Base-by-base conservation (phyloP, 805 yeast species). In the Wickerhamomyces kurtzmanii region DNA sequence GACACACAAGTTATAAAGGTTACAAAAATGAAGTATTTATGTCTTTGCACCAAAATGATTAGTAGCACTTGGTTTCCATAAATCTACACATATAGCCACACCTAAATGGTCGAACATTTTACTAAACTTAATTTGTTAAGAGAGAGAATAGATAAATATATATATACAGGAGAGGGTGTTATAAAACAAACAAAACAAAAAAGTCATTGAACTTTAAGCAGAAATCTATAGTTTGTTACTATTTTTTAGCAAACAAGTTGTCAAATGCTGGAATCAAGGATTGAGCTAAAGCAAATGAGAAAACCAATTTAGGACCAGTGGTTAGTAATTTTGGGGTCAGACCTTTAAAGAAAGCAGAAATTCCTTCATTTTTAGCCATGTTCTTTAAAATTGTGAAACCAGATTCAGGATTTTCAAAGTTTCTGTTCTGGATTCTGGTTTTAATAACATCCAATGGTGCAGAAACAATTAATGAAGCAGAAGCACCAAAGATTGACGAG, bases 391-490 rank as follows among this genome's bases (percentile, higher is more conserved):
- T 91, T 20, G 81, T 83, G 57, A 89, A 65, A 22, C 99, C 99
- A 27, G 85, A 69, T 63, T 91, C 95, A 37, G 94, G 94, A 60
- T 86, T 82, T 47, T 87, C 97, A 46, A 91, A 91, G 66, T 80
- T 85, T 59, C 75, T 79, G 70, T 91, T 91, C 64, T 91, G 99
- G 49, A 91, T 91, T 67, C 99, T 80, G 36, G 99, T 91, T 70
- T 91, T 91, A 59, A 91, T 89, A 32, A 91, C 96, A 53, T 91
- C 99, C 49, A 91, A 70, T 26, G 99, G 99, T 52, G 85, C 96
- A 3, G 71, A 86, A 4, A 52, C 87, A 27, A 86, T 87, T 2
- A 87, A 87, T 17, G 79, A 79, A 31, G 72, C 87, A 29, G 89
- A 84, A 38, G 62, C 75, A 0, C 74, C 77, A 0, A 78, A 77